Base-by-base conservation (phyloP, 2,329 filamentous ascomycete species). In the Penicillium sp. region DNA sequence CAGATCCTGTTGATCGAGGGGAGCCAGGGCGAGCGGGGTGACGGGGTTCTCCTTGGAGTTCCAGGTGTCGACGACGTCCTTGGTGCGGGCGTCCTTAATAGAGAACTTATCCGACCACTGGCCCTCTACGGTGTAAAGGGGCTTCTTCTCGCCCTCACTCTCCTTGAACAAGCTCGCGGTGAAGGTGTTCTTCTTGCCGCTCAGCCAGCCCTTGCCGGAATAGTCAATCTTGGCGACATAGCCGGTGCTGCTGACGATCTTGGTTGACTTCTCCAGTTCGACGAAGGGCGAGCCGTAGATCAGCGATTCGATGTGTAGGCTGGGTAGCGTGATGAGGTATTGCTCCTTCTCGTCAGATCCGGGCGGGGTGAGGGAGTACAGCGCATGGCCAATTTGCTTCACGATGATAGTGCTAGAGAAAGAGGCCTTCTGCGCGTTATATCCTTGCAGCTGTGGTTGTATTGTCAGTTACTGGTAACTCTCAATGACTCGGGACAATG, bases 361-460 rank as follows among this genome's bases (percentile, higher is more conserved):
- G 22, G 72, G 78, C 39, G 67, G 69, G 43, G 72, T 77, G 57
- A 97, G 78, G 48, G 90, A 89, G 61, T 93, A 82, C 34, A 95
- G 79, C 39, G 92, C 92, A 70, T 97, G 92, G 35, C 93, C 93
- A 65, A 95, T 88, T 78, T 96, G 91, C 81, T 95, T 96, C 70
- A 99, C 89, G 69, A 93, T 89, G 74, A 97, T 97, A 43, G 93
- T 96, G 65, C 89, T 88, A 60, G 89, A 90, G 76, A 99, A 97
- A 16, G 91, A 95, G 4, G 93, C 92, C 75, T 96, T 97, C 72
- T 97, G 94, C 16, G 90, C 93, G 69, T 97, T 97, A 79, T 96
- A 97, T 51, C 93, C 93, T 78, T 86, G 81, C 22, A 88, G 73
- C 66, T 79, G 64, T 20, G 34, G 24, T 29, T 13, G 42, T 53